These are phyloP conservation scores for Letharia lupina DNA, from an alignment of 495 filamentous ascomycete species.

Conservation along the genomic window DNA sequence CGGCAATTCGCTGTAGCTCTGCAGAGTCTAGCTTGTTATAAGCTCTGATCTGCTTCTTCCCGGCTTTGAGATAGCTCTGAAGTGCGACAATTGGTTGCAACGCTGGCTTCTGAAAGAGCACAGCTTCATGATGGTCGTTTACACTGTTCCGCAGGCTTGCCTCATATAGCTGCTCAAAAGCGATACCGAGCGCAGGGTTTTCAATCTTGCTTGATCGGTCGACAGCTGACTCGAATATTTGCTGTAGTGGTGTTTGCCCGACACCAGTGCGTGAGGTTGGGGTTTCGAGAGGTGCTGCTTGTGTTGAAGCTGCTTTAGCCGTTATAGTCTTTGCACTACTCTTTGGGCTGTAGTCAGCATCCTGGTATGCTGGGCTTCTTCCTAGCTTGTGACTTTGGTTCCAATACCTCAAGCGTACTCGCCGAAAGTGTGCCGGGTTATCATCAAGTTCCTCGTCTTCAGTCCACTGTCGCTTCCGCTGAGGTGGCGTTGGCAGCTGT, in stretches of 20 bases:
- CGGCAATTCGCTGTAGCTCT: background rate
- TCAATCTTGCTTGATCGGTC: slow-evolving; percentile 31
- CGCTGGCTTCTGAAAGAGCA: slow-evolving; percentile 35
- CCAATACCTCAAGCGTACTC: slow-evolving; percentile 1
- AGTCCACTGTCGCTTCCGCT: background rate
- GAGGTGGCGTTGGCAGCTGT: background rate
- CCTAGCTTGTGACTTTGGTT: background rate
- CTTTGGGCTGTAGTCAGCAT: background rate
- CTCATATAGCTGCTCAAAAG: slow-evolving; percentile 34
- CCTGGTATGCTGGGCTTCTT: background rate
- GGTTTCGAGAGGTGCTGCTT: slow-evolving; percentile 16
- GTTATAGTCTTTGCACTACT: slow-evolving; percentile 10
- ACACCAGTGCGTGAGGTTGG: slow-evolving; percentile 12
- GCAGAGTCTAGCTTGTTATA: too few relatives aligned
- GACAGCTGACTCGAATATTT: slow-evolving; percentile 35
- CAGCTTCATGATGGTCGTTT: slow-evolving; percentile 35
- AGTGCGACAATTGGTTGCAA: slow-evolving; percentile 33
- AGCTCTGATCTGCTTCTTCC: slow-evolving; percentile 28
- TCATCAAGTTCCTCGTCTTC: background rate
- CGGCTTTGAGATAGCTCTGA: slow-evolving; percentile 33
- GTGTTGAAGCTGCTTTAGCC: slow-evolving; percentile 16
- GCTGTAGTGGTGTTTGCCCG: slow-evolving; percentile 29
- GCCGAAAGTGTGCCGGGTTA: background rate
- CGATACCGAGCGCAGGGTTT: slow-evolving; percentile 32
- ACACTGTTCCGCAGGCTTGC: slow-evolving; percentile 33